Conservation (phyloP, 1,139 yeast genomes). For the Yamadazyma sp. region DNA sequence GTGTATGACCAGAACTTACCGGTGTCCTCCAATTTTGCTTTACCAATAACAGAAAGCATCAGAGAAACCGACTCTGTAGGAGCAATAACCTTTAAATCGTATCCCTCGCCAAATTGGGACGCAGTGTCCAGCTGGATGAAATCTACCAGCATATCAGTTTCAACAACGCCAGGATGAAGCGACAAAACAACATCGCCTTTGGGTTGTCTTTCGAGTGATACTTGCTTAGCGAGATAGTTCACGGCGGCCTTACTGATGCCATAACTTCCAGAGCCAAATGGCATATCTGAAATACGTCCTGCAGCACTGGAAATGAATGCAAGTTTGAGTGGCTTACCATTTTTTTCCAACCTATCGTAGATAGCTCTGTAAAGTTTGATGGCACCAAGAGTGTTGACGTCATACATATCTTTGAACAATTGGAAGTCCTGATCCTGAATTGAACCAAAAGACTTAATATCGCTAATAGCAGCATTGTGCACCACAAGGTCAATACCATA, state of each 20-base stretch:
- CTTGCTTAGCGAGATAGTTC: constrained; percentile 5
- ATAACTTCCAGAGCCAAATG: constrained; percentile 1
- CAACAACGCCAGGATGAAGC: constrained; percentile 39
- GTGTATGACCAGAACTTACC: neutral
- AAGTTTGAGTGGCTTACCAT: constrained; percentile 20
- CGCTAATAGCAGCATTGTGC: constrained; percentile 6
- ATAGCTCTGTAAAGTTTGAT: constrained; percentile 26
- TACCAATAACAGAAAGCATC: neutral
- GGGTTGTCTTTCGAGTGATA: constrained; percentile 19
- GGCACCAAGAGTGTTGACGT: constrained; percentile 30
- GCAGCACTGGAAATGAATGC: constrained; percentile 23
- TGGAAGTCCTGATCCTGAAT: neutral
- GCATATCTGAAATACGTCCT: constrained; percentile 19
- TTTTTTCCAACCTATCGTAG: constrained; percentile 18
- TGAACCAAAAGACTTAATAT: neutral
- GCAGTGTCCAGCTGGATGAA: too few relatives aligned
- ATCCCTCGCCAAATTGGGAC: too few relatives aligned
- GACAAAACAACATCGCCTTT: constrained; percentile 36
- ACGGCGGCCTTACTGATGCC: constrained; percentile 4
- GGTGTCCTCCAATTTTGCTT: neutral
- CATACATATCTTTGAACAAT: constrained; percentile 20
- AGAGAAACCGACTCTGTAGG: neutral
- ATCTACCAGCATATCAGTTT: constrained; percentile 6
- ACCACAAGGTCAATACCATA: constrained; percentile 6
- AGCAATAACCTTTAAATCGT: too few relatives aligned